Evolutionary conservation across 1,284 basidiomycete species (phyloP).

Genomic region (Cutaneotrichosporon curvatum): DNA sequence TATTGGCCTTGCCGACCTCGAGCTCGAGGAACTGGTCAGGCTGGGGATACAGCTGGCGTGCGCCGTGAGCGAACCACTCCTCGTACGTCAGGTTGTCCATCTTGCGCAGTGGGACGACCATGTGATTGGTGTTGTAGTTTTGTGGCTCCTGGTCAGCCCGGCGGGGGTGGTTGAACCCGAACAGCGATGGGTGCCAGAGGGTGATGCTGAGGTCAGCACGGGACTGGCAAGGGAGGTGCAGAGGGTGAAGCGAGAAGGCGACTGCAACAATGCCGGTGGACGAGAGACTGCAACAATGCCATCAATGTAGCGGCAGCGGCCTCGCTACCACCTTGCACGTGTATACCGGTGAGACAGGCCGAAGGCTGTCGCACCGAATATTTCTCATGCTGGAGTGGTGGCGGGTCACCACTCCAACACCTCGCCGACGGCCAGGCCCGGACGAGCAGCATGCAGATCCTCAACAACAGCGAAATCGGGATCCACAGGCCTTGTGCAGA

Average conservation of each 20-base stretch:
- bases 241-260: neutral
- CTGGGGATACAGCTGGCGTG: neutral
- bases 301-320: no score
- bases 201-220: conserved; percentile 4
- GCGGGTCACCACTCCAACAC: no score
- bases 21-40: conserved; percentile 7
- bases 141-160: neutral
- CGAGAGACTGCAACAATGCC: no score
- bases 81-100: conserved; percentile 1
- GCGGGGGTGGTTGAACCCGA: conserved; percentile 5
- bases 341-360: no score
- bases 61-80: conserved; percentile 8
- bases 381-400: no score
- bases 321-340: no score
- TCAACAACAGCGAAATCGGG: no score
- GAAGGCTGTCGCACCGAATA: no score
- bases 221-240: no score
- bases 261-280: neutral
- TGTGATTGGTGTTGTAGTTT: neutral
- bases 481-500: no score
- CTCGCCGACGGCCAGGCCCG: no score
- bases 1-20: neutral
- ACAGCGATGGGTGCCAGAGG: conserved; percentile 11
- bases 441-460: no score
- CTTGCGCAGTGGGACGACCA: conserved; percentile 3